These are phyloP conservation scores for Auricularia cornea DNA, from an alignment of 768 basidiomycete genomes.

Conservation along the genomic window DNA sequence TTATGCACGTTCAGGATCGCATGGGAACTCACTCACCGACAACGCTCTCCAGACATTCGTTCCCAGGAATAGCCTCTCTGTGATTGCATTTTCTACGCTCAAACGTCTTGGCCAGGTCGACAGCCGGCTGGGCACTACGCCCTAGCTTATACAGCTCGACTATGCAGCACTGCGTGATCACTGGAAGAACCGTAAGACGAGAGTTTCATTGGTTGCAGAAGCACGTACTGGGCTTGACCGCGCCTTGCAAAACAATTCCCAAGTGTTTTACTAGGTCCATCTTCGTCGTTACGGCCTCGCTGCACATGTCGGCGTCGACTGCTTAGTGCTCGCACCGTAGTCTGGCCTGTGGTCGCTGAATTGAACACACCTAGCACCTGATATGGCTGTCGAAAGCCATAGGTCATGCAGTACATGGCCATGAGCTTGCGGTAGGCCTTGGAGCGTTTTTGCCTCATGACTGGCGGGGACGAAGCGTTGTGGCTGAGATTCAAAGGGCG, in stretches of 20 bases:
- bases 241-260: conserved; percentile 70
- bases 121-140: conserved; percentile 57
- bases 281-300: conserved; percentile 55
- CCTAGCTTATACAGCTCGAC: conserved; percentile 87
- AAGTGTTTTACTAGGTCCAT: conserved; percentile 73
- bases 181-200: conserved; percentile 30
- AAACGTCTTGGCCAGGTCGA: conserved; percentile 87
- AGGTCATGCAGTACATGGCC: conserved; percentile 76
- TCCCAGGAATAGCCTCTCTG: conserved; percentile 71
- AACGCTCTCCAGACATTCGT: conserved; percentile 74
- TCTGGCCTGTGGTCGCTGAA: neutral
- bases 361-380: conserved; percentile 69
- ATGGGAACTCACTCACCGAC: conserved; percentile 56
- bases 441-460: conserved; percentile 91
- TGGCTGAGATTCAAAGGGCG: neutral
- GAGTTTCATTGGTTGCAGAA: conserved; percentile 4
- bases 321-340: conserved; percentile 5
- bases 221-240: conserved; percentile 81
- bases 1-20: too few relatives aligned
- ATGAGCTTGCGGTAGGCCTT: conserved; percentile 94
- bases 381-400: conserved; percentile 89
- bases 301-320: conserved; percentile 87
- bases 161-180: conserved; percentile 99
- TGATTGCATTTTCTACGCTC: conserved; percentile 96
- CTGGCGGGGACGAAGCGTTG: neutral